Evolutionary conservation across 2,329 filamentous ascomycete genomes (phyloP).

Genomic region (Cercospora brassicicola): DNA sequence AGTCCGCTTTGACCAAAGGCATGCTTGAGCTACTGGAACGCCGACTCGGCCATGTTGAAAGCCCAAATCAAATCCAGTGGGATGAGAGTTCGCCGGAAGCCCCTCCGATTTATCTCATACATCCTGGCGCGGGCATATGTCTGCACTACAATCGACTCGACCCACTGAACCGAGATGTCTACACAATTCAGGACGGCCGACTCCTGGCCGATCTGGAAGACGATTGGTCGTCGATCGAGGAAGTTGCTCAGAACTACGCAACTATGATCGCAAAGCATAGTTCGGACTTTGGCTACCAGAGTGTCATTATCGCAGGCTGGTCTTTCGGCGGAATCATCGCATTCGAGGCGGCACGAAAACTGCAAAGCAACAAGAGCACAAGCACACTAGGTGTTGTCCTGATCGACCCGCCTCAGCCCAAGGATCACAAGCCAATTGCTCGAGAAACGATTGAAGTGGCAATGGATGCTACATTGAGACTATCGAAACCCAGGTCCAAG

Average conservation of each 20-base stretch:
- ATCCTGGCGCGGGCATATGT: conserved; percentile 13
- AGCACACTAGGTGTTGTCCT: conserved; percentile 8
- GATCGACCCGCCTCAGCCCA: conserved; percentile 14
- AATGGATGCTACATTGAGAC: conserved; percentile 10
- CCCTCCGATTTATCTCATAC: conserved; percentile 11
- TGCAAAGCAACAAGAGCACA: not conserved
- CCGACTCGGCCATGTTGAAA: not conserved
- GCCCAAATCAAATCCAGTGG: conserved; percentile 12
- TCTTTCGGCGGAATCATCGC: conserved; percentile 17
- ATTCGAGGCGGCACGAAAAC: conserved; percentile 12
- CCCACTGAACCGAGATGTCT: not conserved
- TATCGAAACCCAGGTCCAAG: not conserved
- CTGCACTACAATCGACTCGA: conserved; percentile 11
- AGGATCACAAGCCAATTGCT: conserved; percentile 10
- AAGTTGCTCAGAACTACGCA: conserved; percentile 7
- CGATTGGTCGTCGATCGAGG: conserved; percentile 13
- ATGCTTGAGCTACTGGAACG: conserved; percentile 11
- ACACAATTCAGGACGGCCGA: conserved; percentile 10
- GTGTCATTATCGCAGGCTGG: conserved; percentile 12
- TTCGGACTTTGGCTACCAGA: not conserved
- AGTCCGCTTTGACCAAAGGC: not conserved
- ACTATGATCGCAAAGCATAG: conserved; percentile 5
- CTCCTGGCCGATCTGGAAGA: conserved; percentile 8
- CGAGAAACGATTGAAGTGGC: conserved; percentile 12
- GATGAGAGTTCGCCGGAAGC: not conserved